These are phyloP conservation scores for Macrocybe gigantea DNA, from an alignment of 768 basidiomycete genomes.

Conservation along the genomic window DNA sequence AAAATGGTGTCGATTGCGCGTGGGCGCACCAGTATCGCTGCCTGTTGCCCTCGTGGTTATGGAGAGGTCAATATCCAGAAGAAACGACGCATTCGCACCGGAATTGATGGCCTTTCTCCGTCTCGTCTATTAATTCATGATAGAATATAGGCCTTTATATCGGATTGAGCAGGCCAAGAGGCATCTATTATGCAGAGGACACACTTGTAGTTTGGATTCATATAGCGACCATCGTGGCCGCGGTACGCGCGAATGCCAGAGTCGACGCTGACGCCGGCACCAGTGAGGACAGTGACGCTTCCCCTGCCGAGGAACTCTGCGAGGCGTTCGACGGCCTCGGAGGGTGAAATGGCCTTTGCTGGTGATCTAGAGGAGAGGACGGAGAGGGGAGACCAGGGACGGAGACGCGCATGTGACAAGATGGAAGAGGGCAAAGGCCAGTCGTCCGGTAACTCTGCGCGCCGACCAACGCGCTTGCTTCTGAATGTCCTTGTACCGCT, in stretches of 20 bases:
- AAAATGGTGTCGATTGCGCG: slow-evolving; percentile 12
- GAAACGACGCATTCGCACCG: slow-evolving; percentile 38
- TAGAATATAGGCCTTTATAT: slow-evolving; percentile 63
- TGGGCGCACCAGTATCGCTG: slow-evolving; percentile 71
- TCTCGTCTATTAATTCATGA: slow-evolving; percentile 75
- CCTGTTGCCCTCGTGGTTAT: slow-evolving; percentile 27
- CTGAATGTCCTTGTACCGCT: slow-evolving; percentile 2
- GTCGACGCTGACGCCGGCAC: slow-evolving; percentile 94
- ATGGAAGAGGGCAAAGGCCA: too few relatives aligned
- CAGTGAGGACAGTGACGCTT: slow-evolving; percentile 73
- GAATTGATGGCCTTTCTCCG: slow-evolving; percentile 62
- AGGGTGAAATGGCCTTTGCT: slow-evolving; percentile 31
- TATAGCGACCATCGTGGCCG: slow-evolving; percentile 78
- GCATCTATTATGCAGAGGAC: slow-evolving; percentile 12
- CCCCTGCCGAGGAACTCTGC: slow-evolving; percentile 62
- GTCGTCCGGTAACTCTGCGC: slow-evolving; percentile 1
- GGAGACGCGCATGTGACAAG: slow-evolving; percentile 68
- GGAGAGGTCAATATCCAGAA: neutral
- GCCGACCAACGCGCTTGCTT: slow-evolving; percentile 13
- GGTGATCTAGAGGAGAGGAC: slow-evolving; percentile 40
- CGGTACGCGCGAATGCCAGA: slow-evolving; percentile 94
- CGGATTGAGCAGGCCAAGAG: slow-evolving; percentile 2
- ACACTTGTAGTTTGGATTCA: slow-evolving; percentile 88
- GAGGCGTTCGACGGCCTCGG: slow-evolving; percentile 56
- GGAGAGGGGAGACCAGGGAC: slow-evolving; percentile 67